Percentiles rank a stretch among this genome's conserved stretches.
Conservation (phyloP, 805 yeast species). For the Alloascoidea africana region DNA sequence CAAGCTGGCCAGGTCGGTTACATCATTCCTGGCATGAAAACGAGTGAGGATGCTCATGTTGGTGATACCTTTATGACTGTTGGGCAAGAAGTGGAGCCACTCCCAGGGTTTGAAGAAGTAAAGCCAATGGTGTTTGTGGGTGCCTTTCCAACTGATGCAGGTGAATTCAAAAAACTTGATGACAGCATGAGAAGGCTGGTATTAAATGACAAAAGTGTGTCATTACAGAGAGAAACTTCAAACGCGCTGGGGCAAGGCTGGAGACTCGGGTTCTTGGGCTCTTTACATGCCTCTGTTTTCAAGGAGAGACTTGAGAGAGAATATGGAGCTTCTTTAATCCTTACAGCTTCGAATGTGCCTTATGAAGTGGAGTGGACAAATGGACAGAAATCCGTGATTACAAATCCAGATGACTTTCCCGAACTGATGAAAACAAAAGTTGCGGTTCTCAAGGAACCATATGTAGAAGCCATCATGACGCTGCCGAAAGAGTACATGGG, state of each 20-base stretch:
- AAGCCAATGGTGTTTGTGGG: conserved; percentile 98
- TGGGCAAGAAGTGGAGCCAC: conserved; percentile 49
- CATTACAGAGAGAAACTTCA: conserved; percentile 80
- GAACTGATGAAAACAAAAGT: conserved; percentile 31
- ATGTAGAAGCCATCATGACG: conserved; percentile 80
- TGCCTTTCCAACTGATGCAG: conserved; percentile 93
- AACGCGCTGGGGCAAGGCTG: conserved; percentile 95
- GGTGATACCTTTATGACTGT: conserved; percentile 78
- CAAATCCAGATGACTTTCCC: conserved; percentile 92
- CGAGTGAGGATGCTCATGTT: conserved; percentile 69
- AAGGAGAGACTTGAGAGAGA: conserved; percentile 85
- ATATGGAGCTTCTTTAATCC: conserved; percentile 82
- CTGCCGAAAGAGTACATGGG: conserved; percentile 86
- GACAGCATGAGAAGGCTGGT: conserved; percentile 83
- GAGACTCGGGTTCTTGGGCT: conserved; percentile 91
- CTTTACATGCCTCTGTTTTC: conserved; percentile 89
- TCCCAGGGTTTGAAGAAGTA: conserved; percentile 93
- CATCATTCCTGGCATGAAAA: conserved; percentile 88
- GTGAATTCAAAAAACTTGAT: conserved; percentile 77
- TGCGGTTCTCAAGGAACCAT: conserved; percentile 58
- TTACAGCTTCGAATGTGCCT: conserved; percentile 95
- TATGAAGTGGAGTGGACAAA: conserved; percentile 58
- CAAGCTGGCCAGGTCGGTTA: conserved; percentile 92
- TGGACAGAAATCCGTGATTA: conserved; percentile 49
- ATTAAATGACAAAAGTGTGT: conserved; percentile 82